These are phyloP conservation scores for Zymoseptoria pseudotritici DNA, from an alignment of 2,329 filamentous ascomycete species.

Conservation along the genomic window DNA sequence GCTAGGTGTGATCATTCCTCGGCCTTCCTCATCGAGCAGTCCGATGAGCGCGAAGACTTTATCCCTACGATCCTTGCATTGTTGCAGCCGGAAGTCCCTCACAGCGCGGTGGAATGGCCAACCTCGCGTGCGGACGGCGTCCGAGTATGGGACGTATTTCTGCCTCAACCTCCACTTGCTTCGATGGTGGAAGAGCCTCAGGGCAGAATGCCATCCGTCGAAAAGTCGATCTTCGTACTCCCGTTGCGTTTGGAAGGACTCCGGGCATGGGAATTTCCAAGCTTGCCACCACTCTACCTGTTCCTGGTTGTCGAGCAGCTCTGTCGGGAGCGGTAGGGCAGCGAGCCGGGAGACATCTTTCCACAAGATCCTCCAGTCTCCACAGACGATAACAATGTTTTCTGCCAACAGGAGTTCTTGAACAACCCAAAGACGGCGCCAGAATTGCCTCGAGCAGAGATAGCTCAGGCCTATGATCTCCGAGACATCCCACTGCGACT, in stretches of 20 bases:
- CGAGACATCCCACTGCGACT: background rate
- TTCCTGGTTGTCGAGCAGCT: background rate
- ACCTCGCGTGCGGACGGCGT: background rate
- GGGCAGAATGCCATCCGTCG: background rate
- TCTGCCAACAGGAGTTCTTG: background rate
- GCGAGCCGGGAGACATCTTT: background rate
- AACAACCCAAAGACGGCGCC: background rate
- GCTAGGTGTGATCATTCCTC: background rate
- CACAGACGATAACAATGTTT: background rate
- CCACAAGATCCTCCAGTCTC: background rate
- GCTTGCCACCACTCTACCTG: background rate
- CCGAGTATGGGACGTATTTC: background rate
- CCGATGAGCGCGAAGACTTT: slow-evolving; percentile 1
- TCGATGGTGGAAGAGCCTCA: background rate
- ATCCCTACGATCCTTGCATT: background rate
- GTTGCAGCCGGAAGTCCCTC: background rate
- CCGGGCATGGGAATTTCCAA: background rate
- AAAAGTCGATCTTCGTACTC: background rate
- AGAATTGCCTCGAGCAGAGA: background rate
- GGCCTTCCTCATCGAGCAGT: background rate
- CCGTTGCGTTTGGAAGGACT: background rate
- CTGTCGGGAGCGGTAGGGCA: background rate
- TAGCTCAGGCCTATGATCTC: slow-evolving; percentile 1
- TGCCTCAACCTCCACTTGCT: background rate
- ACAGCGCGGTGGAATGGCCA: background rate